Evolutionary conservation across 2,329 filamentous ascomycete species (phyloP).

Genomic region (Claviceps africana): DNA sequence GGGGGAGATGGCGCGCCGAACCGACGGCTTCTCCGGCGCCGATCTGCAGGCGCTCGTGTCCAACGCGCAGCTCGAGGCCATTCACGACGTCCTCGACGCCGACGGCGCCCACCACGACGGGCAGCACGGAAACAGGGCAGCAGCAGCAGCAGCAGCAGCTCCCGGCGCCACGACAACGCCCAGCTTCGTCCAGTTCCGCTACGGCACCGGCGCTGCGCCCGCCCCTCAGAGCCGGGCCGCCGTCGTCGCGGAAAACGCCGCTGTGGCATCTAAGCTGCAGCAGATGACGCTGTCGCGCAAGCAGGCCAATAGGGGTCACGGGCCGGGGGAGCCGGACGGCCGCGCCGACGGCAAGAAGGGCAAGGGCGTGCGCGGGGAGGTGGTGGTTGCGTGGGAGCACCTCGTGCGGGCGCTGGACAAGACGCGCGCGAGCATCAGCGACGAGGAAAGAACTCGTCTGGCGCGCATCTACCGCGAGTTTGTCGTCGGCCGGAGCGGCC

Average conservation of each 20-base stretch:
- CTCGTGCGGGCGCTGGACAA: conserved; percentile 60
- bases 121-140: conserved; percentile 2
- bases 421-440: conserved; percentile 72
- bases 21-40: conserved; percentile 84
- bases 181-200: conserved; percentile 73
- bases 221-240: conserved; percentile 36
- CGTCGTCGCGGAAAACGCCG: conserved; percentile 59
- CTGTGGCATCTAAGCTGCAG: conserved; percentile 69
- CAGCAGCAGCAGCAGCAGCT: conserved; percentile 8
- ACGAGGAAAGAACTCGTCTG: conserved; percentile 60
- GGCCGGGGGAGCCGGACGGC: conserved; percentile 14
- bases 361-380: conserved; percentile 44
- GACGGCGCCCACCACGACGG: conserved; percentile 20
- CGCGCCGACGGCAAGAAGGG: not conserved
- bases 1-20: conserved; percentile 61
- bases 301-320: conserved; percentile 17
- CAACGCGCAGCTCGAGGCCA: conserved; percentile 92
- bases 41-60: conserved; percentile 91
- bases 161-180: conserved; percentile 30
- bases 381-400: conserved; percentile 74
- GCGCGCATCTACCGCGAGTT: conserved; percentile 83
- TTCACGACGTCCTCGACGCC: conserved; percentile 72
- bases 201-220: conserved; percentile 44
- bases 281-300: conserved; percentile 60
- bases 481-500: conserved; percentile 79